phyloP scores from a whole-genome alignment of 106 monocot species.

The Phalaenopsis equestris region DNA sequence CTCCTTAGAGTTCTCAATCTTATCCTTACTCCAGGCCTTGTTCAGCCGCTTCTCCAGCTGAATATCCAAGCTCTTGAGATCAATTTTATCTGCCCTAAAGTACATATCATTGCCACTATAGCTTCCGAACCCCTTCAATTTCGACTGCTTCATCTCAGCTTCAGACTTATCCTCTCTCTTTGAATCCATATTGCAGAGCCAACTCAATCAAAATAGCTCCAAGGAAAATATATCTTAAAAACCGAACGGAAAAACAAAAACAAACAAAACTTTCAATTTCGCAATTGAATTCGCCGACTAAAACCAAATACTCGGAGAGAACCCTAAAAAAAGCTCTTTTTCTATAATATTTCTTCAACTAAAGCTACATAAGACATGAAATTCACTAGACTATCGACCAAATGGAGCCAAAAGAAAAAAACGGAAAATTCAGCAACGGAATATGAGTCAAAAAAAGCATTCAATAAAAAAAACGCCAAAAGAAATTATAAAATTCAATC shows the following conservation, averaged over 20 bases:
- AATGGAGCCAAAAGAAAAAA: neutral
- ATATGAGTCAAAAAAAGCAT: neutral
- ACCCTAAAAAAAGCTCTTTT: no score
- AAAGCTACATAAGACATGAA: no score
- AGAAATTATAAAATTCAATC: neutral
- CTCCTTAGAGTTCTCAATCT: conserved; percentile 27
- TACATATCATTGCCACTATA: conserved; percentile 53
- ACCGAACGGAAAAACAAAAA: neutral
- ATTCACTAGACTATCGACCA: neutral
- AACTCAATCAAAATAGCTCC: neutral
- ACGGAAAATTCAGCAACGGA: neutral
- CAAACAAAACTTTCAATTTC: neutral
- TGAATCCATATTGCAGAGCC: neutral
- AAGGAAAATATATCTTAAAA: neutral
- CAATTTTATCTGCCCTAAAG: conserved; percentile 78
- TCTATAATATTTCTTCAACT: no score
- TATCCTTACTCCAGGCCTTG: conserved; percentile 56
- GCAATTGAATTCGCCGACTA: no score
- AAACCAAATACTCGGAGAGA: no score
- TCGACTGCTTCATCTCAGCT: conserved; percentile 6
- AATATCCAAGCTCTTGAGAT: conserved; percentile 74
- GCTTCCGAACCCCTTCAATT: conserved; percentile 44
- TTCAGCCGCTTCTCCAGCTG: conserved; percentile 64
- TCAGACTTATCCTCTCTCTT: neutral
- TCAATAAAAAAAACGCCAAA: neutral